Evolutionary conservation across 1,284 basidiomycete species (phyloP).

Genomic region (Malassezia japonica): DNA sequence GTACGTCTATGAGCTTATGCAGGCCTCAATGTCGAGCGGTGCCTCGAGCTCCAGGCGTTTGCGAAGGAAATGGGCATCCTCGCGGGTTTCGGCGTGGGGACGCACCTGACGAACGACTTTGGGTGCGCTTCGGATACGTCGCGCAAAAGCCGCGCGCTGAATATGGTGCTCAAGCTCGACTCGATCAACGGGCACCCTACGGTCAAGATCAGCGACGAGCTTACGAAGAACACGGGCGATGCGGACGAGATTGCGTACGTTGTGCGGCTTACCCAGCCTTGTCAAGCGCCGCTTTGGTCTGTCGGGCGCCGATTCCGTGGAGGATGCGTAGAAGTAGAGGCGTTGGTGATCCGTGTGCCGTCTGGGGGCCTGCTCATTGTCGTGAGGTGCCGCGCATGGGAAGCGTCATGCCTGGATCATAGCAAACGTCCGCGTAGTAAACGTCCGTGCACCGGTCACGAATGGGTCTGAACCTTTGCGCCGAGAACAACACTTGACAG

Average conservation of each 20-base stretch:
- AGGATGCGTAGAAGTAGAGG: slow-evolving; percentile 13
- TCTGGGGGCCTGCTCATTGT: no score
- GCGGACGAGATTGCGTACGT: slow-evolving; percentile 26
- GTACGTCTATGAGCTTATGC: not conserved
- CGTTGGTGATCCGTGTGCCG: no score
- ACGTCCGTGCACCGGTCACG: no score
- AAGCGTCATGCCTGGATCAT: no score
- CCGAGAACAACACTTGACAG: no score
- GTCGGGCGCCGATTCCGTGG: slow-evolving; percentile 11
- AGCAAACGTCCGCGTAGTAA: no score
- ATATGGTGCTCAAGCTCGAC: slow-evolving; percentile 46
- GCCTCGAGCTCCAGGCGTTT: slow-evolving; percentile 27
- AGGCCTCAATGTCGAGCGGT: slow-evolving; percentile 30
- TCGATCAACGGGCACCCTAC: slow-evolving; percentile 28
- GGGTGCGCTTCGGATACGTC: not conserved
- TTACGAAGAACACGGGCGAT: slow-evolving; percentile 47
- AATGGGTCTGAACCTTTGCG: no score
- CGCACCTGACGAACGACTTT: slow-evolving; percentile 40
- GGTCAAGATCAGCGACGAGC: slow-evolving; percentile 47
- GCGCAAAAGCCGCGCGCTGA: slow-evolving; percentile 30
- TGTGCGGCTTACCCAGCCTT: slow-evolving; percentile 5
- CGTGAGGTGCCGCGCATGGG: no score
- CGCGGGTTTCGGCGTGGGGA: slow-evolving; percentile 38
- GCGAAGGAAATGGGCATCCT: slow-evolving; percentile 36
- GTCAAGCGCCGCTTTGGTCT: slow-evolving; percentile 24